Base-by-base conservation (phyloP, 768 basidiomycete genomes). In the Boletus insuetus region DNA sequence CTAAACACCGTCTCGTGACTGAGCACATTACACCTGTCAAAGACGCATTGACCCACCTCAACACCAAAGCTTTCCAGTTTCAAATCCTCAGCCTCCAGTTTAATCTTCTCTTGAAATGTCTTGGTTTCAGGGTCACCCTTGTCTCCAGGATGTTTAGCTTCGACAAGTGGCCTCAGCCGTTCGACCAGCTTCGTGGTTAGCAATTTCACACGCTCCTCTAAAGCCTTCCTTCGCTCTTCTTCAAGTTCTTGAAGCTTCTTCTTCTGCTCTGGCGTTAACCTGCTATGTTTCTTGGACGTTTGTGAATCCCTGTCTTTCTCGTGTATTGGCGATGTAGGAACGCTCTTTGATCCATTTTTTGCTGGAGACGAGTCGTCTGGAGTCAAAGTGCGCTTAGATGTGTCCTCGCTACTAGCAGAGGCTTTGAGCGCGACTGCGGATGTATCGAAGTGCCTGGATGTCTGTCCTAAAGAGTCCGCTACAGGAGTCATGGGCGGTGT, bases 21-120 rank as follows among this genome's bases (percentile, higher is more conserved):
- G 55, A 68, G 45, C 19, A 46, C 4, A 32, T 11, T 26, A 24
- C 10, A 43, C 13, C 13, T 29, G 11, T 8, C 17, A 44, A 61
- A 11, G n/a, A 44, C 43, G 35, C 1, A 29, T 46, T 12, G 40
- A 69, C 82, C 31, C 62, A 91, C 88, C 84, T 98, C 96, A 22
- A 98, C 86, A 46, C 97, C 97, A 71, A 99, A 99, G 61, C 91
- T 94, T 77, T 99, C 96, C 50, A 98, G 73, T 76, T 98, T 98
- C 63, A 99, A 69, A 74, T 99, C 97, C 53, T 96, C 94, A 2
- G 91, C 92, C 71, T 99, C 97, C 29, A 82, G 75, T 64, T 73
- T 79, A 69, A 96, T 90, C 70, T 79, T 84, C 49, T 79, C 77
- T 70, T 91, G 86, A 65, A 94, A 99, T 16, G 80, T 77, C 46